These are phyloP conservation scores for Trichophyton mentagrophytes DNA, from an alignment of 2,329 filamentous ascomycete species.

Conservation along the genomic window DNA sequence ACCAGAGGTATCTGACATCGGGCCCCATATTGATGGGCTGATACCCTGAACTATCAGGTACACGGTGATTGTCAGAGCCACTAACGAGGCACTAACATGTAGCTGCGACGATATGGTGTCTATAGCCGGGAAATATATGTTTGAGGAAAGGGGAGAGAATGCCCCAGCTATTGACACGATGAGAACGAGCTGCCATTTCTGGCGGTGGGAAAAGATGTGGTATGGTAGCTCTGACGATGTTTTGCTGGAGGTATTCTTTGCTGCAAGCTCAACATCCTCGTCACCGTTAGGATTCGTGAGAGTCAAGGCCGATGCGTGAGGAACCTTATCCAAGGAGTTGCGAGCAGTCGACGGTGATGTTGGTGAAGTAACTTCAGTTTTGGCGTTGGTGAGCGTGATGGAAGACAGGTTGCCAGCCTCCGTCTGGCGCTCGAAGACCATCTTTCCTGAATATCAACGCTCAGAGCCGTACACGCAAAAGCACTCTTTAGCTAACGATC, in stretches of 20 bases:
- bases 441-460: not conserved
- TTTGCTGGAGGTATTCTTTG: not conserved
- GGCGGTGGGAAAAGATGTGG: not conserved
- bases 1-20: constrained; percentile 49
- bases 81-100: constrained; percentile 28
- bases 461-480: not conserved
- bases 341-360: not conserved
- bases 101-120: constrained; percentile 28
- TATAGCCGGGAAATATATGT: constrained; percentile 35
- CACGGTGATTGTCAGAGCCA: constrained; percentile 41
- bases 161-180: constrained; percentile 6
- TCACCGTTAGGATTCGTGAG: not conserved
- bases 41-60: constrained; percentile 47
- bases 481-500: not conserved
- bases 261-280: not conserved
- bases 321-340: not conserved
- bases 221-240: not conserved
- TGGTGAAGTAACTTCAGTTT: not conserved
- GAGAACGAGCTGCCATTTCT: constrained; percentile 6
- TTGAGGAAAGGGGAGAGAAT: constrained; percentile 20
- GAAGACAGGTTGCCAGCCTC: not conserved
- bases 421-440: not conserved
- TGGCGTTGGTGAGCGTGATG: not conserved
- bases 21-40: constrained; percentile 48
- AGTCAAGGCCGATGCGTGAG: not conserved